Percentiles rank a stretch among this genome's conserved stretches.
Conservation (phyloP, 1,284 basidiomycete species). For the Pseudozyma hubeiensis region DNA sequence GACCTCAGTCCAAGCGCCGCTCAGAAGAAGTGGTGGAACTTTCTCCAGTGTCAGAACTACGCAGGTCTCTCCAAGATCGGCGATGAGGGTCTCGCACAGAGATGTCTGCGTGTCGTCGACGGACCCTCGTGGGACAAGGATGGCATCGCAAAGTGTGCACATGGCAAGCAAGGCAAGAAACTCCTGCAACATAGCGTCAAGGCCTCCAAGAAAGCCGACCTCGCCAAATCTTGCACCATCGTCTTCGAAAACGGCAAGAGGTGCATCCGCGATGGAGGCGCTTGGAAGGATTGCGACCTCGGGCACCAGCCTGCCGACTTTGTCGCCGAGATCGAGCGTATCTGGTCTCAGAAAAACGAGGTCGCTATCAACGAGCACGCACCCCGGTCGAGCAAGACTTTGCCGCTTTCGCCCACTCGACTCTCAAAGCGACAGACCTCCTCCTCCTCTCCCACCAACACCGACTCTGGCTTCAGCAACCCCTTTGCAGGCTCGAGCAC, state of each 20-base stretch:
- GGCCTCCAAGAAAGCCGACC: conserved; percentile 25
- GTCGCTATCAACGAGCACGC: conserved; percentile 1
- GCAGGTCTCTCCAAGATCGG: conserved; percentile 50
- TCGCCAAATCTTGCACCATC: conserved; percentile 51
- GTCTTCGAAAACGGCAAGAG: conserved; percentile 48
- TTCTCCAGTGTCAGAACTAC: conserved; percentile 55
- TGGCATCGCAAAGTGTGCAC: conserved; percentile 50
- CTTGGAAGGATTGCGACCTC: conserved; percentile 58
- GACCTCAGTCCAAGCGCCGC: conserved; percentile 57
- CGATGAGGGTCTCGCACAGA: conserved; percentile 38
- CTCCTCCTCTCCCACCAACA: conserved; percentile 11
- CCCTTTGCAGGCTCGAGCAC: conserved; percentile 33
- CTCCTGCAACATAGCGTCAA: conserved; percentile 46
- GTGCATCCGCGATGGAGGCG: conserved; percentile 53
- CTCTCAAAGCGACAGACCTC: conserved; percentile 31
- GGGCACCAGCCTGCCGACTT: conserved; percentile 55
- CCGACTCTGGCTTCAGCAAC: conserved; percentile 19
- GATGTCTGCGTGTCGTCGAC: conserved; percentile 49
- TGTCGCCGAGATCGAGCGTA: conserved; percentile 53
- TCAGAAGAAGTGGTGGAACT: conserved; percentile 57
- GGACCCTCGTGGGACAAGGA: conserved; percentile 52
- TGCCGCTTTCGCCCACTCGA: conserved; percentile 3
- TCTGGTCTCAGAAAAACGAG: conserved; percentile 37
- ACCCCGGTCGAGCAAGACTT: conserved; percentile 2
- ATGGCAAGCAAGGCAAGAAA: conserved; percentile 45